Base-by-base conservation (phyloP, 1,284 basidiomycete species). In the Phlebopus sp. region DNA sequence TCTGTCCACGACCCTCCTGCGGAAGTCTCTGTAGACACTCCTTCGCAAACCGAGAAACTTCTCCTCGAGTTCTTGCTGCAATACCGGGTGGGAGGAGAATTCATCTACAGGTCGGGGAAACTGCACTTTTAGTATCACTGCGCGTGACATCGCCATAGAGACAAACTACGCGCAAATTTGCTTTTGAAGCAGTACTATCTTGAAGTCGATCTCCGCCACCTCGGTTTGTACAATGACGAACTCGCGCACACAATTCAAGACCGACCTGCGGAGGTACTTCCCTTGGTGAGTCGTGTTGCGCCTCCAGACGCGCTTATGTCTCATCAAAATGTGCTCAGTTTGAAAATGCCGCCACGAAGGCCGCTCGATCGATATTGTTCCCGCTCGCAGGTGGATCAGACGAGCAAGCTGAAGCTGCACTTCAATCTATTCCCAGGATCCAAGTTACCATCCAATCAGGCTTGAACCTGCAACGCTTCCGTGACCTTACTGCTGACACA, bases 201-300 rank as follows among this genome's bases (percentile, higher is more conserved):
- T 18, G 95, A 99, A 62, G 86, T 99, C 17, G 92, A 97, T 67
- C 78, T 99, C 55, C 82, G 87, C 41, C 93, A 99, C 70, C 71
- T 99, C 38, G 83, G 86, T 54, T 76, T 96, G 18, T 99, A 88
- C 77, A 94, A 95, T 62, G 92, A 97, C 59, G 91, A 96, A 62
- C 76, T 99, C 15, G 93, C 93, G 1, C 92, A 96, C 65, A 82
- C 83, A 21, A 84, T 98, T 46, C 90, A 97, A 60, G 90, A 95
- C 57, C 77, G 78, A 56, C 97, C 97, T 2, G 84, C 86, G 17
- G 97, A 98, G 55, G 81, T 96, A 50, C 73, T 99, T 35, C 92
- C 94, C 18, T 68, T 97, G 57, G 95, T 97, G 51, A 53, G 75
- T 62, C 36, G 13, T 15, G 40, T 27, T 45, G 23, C 27, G 23